Evolutionary conservation across 306 rosid species (phyloP).

Genomic region (Cucurbita maxima): DNA sequence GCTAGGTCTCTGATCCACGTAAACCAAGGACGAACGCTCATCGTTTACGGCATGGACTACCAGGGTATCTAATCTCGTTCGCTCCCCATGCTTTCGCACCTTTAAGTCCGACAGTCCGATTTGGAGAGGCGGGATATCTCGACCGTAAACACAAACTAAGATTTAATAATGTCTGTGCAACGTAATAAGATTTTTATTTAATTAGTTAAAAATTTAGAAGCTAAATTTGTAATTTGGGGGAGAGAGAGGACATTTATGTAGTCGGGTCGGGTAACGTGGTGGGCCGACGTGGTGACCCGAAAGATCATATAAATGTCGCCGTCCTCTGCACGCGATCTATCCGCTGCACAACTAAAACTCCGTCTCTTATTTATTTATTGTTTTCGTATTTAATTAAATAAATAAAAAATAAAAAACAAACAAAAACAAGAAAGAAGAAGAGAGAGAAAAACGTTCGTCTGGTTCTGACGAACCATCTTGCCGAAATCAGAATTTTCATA

Average conservation of each 20-base stretch:
- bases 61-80: too few relatives aligned
- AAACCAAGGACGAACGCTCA: background rate
- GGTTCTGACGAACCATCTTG: background rate
- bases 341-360: background rate
- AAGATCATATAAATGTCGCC: background rate
- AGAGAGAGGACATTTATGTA: too few relatives aligned
- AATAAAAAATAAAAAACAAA: background rate
- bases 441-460: slow-evolving; percentile 2
- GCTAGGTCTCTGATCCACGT: too few relatives aligned
- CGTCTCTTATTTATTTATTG: background rate
- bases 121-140: too few relatives aligned
- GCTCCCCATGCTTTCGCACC: too few relatives aligned
- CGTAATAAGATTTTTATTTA: too few relatives aligned
- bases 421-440: background rate
- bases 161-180: too few relatives aligned
- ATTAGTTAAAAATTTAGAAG: too few relatives aligned
- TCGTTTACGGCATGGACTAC: too few relatives aligned
- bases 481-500: background rate
- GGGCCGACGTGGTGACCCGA: background rate
- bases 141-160: too few relatives aligned
- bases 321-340: slow-evolving; percentile 2
- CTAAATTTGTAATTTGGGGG: too few relatives aligned
- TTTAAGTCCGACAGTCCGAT: too few relatives aligned
- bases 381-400: background rate
- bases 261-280: background rate